Conservation (phyloP, 805 yeast species). For the Myxozyma sirexii region DNA sequence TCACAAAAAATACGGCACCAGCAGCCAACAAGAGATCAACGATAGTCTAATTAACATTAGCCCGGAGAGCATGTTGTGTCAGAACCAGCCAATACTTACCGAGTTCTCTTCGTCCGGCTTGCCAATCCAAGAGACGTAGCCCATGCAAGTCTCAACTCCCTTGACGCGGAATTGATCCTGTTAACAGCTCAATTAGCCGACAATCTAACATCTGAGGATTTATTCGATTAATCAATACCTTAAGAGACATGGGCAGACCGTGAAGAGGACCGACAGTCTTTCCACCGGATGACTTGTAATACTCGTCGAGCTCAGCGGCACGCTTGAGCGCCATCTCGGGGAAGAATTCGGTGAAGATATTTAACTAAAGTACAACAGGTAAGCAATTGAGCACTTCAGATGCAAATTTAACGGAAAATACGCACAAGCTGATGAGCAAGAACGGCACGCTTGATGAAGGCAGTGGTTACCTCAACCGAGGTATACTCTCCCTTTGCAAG, state of each 20-base stretch:
- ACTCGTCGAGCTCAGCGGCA: slow-evolving; percentile 59
- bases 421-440: slow-evolving; percentile 58
- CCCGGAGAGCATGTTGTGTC: neutral
- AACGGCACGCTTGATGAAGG: slow-evolving; percentile 62
- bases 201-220: too few species aligned
- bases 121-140: slow-evolving; percentile 51
- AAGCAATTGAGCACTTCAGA: neutral
- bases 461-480: slow-evolving; percentile 52
- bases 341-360: slow-evolving; percentile 49
- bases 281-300: slow-evolving; percentile 49
- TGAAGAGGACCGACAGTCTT: slow-evolving; percentile 63
- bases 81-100: slow-evolving; percentile 37
- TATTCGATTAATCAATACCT: slow-evolving; percentile 36
- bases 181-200: neutral
- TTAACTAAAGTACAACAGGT: slow-evolving; percentile 16
- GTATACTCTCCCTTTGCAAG: slow-evolving; percentile 44
- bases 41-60: slow-evolving; percentile 35
- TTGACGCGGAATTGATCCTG: slow-evolving; percentile 50
- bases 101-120: slow-evolving; percentile 44
- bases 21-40: slow-evolving; percentile 47
- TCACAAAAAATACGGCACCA: slow-evolving; percentile 60
- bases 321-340: slow-evolving; percentile 58
- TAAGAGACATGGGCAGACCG: slow-evolving; percentile 66
- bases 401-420: slow-evolving; percentile 32
- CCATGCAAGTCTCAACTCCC: slow-evolving; percentile 55